Percentiles rank a stretch among this genome's conserved stretches.
phyloP scores from a whole-genome alignment of 1,284 basidiomycete species.

The Fomes fomentarius region DNA sequence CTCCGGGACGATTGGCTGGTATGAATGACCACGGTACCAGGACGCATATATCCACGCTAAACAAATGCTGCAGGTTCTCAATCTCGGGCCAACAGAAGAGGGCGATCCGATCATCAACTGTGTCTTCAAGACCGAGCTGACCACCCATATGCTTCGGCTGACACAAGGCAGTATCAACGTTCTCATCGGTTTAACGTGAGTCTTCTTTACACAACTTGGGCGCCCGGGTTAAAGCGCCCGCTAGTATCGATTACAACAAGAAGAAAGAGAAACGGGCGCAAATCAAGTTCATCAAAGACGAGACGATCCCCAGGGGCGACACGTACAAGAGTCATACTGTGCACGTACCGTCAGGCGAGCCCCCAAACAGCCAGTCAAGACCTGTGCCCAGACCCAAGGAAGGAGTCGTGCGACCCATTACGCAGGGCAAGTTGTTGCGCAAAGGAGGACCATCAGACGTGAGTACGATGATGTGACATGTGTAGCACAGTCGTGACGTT shows the following conservation, averaged over 20 bases:
- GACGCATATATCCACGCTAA: background rate
- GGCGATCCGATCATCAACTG: conserved; percentile 95
- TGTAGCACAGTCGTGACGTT: background rate
- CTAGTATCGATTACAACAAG: conserved; percentile 87
- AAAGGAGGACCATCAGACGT: conserved; percentile 76
- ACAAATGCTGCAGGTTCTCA: conserved; percentile 55
- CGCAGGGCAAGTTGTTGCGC: conserved; percentile 80
- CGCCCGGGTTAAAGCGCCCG: conserved; percentile 7
- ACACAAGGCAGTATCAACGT: conserved; percentile 82
- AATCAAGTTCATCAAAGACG: conserved; percentile 92
- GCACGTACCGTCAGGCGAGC: conserved; percentile 87
- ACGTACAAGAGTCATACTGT: conserved; percentile 95
- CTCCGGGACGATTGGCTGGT: conserved; percentile 97
- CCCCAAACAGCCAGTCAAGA: conserved; percentile 78
- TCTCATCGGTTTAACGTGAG: conserved; percentile 77
- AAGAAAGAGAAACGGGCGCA: conserved; percentile 96
- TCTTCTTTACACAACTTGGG: conserved; percentile 12
- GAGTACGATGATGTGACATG: conserved; percentile 26
- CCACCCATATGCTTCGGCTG: conserved; percentile 80
- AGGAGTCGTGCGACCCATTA: conserved; percentile 82
- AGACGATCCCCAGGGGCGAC: conserved; percentile 81
- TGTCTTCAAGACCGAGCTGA: conserved; percentile 96
- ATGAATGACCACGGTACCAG: conserved; percentile 27
- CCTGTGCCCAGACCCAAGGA: conserved; percentile 90
- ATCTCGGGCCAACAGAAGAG: conserved; percentile 82